These are phyloP conservation scores for cucumber (Cucumis sativus) DNA, from an alignment of 306 rosid genomes.

Conservation along the genomic window Cucumber_9930_V3 NC_026661.2:10563001-10563500, in stretches of 20 bases:
- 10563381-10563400: constrained; percentile 28
- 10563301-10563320: neutral
- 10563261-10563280: neutral
- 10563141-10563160: neutral
- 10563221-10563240: neutral
- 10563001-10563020: constrained; percentile 28
- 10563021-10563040: constrained; percentile 39
- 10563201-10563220: neutral
- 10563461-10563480: constrained; percentile 70
- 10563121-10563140: neutral
- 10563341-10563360: neutral
- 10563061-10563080: constrained; percentile 28
- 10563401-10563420: constrained; percentile 36
- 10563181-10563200: neutral
- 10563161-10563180: too few relatives aligned
- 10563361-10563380: neutral
- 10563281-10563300: neutral
- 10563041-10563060: constrained; percentile 21
- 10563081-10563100: neutral
- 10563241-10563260: neutral
- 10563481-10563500: constrained; percentile 50
- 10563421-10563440: constrained; percentile 56
- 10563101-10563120: neutral
- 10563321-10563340: neutral
- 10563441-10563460: constrained; percentile 70